Evolutionary conservation across 345 rosid species (phyloP).

Genomic region (Acer negundo): DNA sequence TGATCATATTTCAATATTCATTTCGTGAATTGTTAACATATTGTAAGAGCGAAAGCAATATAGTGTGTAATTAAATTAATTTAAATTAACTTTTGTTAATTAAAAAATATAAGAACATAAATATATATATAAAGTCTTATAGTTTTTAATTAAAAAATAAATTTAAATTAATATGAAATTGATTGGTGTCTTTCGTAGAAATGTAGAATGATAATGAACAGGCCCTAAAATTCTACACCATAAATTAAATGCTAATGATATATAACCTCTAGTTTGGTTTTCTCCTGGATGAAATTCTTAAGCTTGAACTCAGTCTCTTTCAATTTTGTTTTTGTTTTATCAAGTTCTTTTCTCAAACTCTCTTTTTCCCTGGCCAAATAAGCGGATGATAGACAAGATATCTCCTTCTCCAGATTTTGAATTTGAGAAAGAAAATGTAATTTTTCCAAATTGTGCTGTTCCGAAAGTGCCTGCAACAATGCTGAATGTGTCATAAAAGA

Average conservation of each 20-base stretch:
- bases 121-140: no score
- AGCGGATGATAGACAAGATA: constrained; percentile 57
- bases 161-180: no score
- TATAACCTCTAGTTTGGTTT: constrained; percentile 92
- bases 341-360: constrained; percentile 76
- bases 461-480: constrained; percentile 51
- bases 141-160: no score
- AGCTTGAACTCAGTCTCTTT: constrained; percentile 86
- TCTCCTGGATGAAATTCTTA: constrained; percentile 84
- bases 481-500: constrained; percentile 12
- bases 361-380: constrained; percentile 79
- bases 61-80: no score
- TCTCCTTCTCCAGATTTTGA: constrained; percentile 72
- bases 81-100: no score
- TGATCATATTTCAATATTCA: no score
- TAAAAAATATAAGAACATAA: no score
- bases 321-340: constrained; percentile 74
- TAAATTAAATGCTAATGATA: constrained; percentile 7
- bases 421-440: constrained; percentile 54
- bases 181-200: no score
- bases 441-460: constrained; percentile 58
- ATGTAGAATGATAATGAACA: no score
- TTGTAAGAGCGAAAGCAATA: no score
- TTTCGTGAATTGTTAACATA: no score
- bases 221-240: neutral